These are phyloP conservation scores for Karstenula rhodostoma DNA, from an alignment of 2,329 filamentous ascomycete genomes.

Conservation along the genomic window DNA sequence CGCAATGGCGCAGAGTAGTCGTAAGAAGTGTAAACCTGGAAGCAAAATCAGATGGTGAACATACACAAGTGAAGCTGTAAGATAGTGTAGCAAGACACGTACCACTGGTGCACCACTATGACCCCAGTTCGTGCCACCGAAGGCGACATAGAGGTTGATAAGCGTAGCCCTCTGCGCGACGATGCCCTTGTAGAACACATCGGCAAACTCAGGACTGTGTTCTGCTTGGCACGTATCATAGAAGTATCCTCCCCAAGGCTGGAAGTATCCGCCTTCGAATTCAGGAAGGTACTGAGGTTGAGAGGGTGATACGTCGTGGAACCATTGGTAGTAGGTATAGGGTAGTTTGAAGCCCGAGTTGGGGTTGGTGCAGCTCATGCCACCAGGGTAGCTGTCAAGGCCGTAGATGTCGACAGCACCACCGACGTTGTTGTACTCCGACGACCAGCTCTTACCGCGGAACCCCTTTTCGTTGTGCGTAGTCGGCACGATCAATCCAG, in stretches of 20 bases:
- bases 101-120: slow-evolving; percentile 51
- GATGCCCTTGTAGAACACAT: slow-evolving; percentile 66
- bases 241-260: slow-evolving; percentile 62
- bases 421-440: slow-evolving; percentile 64
- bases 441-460: slow-evolving; percentile 60
- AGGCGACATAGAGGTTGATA: slow-evolving; percentile 62
- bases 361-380: slow-evolving; percentile 60
- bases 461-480: slow-evolving; percentile 62
- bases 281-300: slow-evolving; percentile 64
- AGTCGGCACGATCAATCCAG: slow-evolving; percentile 60
- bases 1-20: slow-evolving; percentile 60
- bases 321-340: slow-evolving; percentile 65
- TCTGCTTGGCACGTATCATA: slow-evolving; percentile 61
- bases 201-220: slow-evolving; percentile 58
- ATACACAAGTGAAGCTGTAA: no score
- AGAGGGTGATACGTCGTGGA: slow-evolving; percentile 62
- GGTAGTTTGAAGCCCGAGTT: slow-evolving; percentile 60
- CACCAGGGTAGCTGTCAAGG: slow-evolving; percentile 57
- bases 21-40: slow-evolving; percentile 56
- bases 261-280: slow-evolving; percentile 63
- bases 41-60: neutral
- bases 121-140: slow-evolving; percentile 66
- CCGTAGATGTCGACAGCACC: slow-evolving; percentile 62
- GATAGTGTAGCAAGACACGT: slow-evolving; percentile 17
- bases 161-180: slow-evolving; percentile 60